These are phyloP conservation scores for Solanum hybrid DNA, from an alignment of 305 asterid species.

Conservation along the genomic window DNA sequence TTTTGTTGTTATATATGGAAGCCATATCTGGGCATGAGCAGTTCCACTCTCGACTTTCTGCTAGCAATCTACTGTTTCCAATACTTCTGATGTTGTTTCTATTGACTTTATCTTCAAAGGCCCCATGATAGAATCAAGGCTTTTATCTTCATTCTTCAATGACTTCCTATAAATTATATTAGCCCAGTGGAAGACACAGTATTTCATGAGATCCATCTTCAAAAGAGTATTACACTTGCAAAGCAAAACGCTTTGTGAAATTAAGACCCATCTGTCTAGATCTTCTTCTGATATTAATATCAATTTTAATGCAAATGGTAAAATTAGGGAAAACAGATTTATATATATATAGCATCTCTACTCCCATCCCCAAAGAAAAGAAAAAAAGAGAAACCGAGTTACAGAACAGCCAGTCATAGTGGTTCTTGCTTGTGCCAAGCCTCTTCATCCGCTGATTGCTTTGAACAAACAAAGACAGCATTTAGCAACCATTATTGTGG, in stretches of 20 bases:
- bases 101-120: too few species aligned
- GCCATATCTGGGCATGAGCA: too few species aligned
- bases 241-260: background rate
- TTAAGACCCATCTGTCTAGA: too few species aligned
- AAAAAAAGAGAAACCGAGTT: background rate
- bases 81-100: constrained; percentile 44
- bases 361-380: background rate
- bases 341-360: background rate
- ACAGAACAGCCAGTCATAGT: background rate
- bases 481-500: background rate
- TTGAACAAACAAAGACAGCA: background rate
- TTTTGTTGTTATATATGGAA: constrained; percentile 24
- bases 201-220: constrained; percentile 60
- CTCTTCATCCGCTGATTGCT: background rate
- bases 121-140: too few species aligned
- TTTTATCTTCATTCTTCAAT: constrained; percentile 33
- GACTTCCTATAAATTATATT: constrained; percentile 17
- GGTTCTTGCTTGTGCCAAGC: background rate
- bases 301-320: too few species aligned
- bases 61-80: constrained; percentile 64
- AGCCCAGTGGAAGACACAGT: constrained; percentile 41
- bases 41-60: too few species aligned
- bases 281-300: background rate
- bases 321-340: background rate
- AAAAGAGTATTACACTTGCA: constrained; percentile 31